Base-by-base conservation (phyloP, 331 rosid genomes). In the Phaseolus coccineus region DNA sequence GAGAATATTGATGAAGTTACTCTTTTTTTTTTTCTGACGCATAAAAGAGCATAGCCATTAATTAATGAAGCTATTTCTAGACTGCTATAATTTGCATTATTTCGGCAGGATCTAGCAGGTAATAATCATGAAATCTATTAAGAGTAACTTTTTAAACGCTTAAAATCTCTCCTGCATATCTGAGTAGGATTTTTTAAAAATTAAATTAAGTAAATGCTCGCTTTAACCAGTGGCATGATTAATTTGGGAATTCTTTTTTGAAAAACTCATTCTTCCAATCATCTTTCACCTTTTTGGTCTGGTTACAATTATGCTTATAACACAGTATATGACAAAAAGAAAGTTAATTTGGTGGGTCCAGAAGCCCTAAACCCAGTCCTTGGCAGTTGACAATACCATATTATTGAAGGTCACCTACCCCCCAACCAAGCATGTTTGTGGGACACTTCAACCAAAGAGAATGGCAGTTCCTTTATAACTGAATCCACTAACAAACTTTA, bases 281-380 rank as follows among this genome's bases (percentile, higher is more conserved):
- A 64, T 35, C 15, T n/a, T 39, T 9, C 15, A 40, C 3, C 16
- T 10, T 11, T 66, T 67, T 19, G 33, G 33, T 22, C 73, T 19
- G 50, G 50, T 42, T 24, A 24, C 22, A 67, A 42, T 42, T 14
- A 74, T 74, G 78, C 69, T 14, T 9, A 10, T 15, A 57, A 4
- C 50, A 73, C 4, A 73, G 4, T 15, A 13, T 24, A 51, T 19
- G 31, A 55, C 46, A 62, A 62, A 69, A 16, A 31, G 33, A 24
- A 19, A 25, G 71, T 22, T 67, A 27, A 55, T 56, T 22, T 76
- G 25, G 78, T 69, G 50, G 82, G 81, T 77, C 78, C 69, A n/a
- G 5, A 9, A 8, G 4, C 13, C 75, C 73, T 30, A 28, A 50
- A 50, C 25, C 16, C 10, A 51, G 69, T 52, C 19, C n/a, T 61